Evolutionary conservation across 2,329 filamentous ascomycete species (phyloP), one percentile per base, ranked within the genome.

Genomic region (Talaromyces islandicus): DNA sequence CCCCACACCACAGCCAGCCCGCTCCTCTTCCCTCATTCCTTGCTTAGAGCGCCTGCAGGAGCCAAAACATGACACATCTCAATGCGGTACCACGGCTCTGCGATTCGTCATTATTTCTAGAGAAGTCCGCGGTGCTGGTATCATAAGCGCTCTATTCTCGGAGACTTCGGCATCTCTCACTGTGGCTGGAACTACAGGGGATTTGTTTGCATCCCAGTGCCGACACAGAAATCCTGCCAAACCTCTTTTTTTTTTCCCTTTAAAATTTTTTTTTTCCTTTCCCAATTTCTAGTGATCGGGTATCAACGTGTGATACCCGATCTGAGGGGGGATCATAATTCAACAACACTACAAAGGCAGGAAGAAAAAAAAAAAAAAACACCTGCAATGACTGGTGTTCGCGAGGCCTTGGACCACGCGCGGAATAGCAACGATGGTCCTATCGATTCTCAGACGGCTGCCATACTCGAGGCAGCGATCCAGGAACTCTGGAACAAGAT

Each of bases 331-430:
- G 17, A 27, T 38, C 14, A 38, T 46, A 11, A 21, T 46, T 46
- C 6, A 46, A 21, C 10, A 24, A 21, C 43, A 21, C 43, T 21
- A 17, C 43, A 24, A 46, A 19, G 7, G 11, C 4, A 11, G 10
- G 43, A 24, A 46, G 14, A 46, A 19, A 24, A 46, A 46, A 24
- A 24, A 46, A 24, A 46, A 19, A 24, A 46, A 46, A 24, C 19
- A 24, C 48, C 48, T n/a, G 48, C 48, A 14, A 52, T 52, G 48
- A 52, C 48, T 52, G 48, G 27, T n/a, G 48, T 52, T 59, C 80
- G 84, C 63, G 82, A 87, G 71, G 90, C 90, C 25, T 81, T 95
- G 58, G 87, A 92, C 68, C 83, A 89, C 61, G 91, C 89, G 14
- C 85, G 90, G 63, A 89, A 92, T 71, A 88, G 82, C 69, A 83